Percentiles rank a stretch among this genome's conserved stretches.
phyloP scores from a whole-genome alignment of 2,329 filamentous ascomycete species.

The Neophaeococcomyces aloes region DNA sequence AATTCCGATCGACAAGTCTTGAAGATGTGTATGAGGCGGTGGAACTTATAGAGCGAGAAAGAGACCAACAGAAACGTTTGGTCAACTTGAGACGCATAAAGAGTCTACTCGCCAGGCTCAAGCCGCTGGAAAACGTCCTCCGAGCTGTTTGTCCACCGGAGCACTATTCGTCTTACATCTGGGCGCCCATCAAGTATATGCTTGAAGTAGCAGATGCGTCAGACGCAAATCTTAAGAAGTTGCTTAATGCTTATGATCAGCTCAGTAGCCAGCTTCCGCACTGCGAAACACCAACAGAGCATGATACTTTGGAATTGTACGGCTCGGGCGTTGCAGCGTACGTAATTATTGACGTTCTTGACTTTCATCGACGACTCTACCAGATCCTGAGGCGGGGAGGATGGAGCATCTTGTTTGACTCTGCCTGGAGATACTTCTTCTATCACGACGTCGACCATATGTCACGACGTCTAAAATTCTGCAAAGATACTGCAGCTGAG shows the following conservation, averaged over 20 bases:
- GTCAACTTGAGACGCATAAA: slow-evolving; percentile 36
- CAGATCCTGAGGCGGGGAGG: slow-evolving; percentile 31
- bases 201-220: slow-evolving; percentile 25
- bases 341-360: slow-evolving; percentile 40
- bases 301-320: slow-evolving; percentile 24
- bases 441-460: slow-evolving; percentile 23
- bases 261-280: slow-evolving; percentile 32
- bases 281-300: slow-evolving; percentile 27
- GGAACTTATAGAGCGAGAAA: slow-evolving; percentile 30
- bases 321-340: slow-evolving; percentile 34
- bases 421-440: slow-evolving; percentile 25
- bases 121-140: slow-evolving; percentile 34
- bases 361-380: slow-evolving; percentile 40
- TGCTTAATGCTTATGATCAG: slow-evolving; percentile 31
- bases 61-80: slow-evolving; percentile 29
- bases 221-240: slow-evolving; percentile 32
- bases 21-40: slow-evolving; percentile 30
- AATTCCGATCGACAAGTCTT: slow-evolving; percentile 23
- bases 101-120: slow-evolving; percentile 33
- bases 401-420: neutral
- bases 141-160: slow-evolving; percentile 39
- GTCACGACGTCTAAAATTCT: slow-evolving; percentile 22
- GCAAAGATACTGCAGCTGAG: slow-evolving; percentile 20
- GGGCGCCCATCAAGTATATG: slow-evolving; percentile 36
- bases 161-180: slow-evolving; percentile 36